Percentiles rank a stretch among this genome's conserved stretches.
Evolutionary conservation across 2,329 filamentous ascomycete genomes (phyloP).

Genomic region (Ophiostoma himal-ulmi): DNA sequence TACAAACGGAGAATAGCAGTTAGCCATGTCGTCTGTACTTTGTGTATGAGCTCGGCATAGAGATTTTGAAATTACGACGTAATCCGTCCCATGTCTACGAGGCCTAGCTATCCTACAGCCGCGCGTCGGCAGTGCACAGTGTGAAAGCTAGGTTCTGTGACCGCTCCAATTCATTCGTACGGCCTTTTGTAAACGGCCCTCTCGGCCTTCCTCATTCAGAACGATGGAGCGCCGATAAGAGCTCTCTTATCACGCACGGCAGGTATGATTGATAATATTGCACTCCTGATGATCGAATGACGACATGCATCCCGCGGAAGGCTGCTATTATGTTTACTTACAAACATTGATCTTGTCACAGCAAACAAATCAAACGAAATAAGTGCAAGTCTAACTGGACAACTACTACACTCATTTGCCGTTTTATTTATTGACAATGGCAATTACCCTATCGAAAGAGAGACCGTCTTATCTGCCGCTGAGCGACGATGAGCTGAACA

Average conservation of each 20-base stretch:
- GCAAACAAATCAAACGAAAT: background rate
- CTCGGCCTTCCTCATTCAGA: background rate
- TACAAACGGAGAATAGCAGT: background rate
- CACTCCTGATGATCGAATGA: background rate
- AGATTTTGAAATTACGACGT: background rate
- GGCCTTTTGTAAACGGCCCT: background rate
- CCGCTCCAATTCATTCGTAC: background rate
- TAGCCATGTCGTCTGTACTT: background rate
- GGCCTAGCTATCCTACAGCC: background rate
- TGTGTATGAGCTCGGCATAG: background rate
- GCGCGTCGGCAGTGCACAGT: background rate
- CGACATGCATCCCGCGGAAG: slow-evolving; percentile 3
- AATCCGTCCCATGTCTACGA: background rate
- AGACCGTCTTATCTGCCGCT: background rate
- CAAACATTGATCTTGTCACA: background rate
- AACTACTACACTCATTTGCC: background rate
- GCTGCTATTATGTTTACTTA: background rate
- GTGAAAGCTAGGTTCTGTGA: background rate
- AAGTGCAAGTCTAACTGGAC: background rate
- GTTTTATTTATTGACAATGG: background rate
- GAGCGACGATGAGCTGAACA: background rate
- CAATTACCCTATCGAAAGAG: background rate
- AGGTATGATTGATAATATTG: slow-evolving; percentile 1
- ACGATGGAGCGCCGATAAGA: background rate
- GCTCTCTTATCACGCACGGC: slow-evolving; percentile 1